Base-by-base conservation (phyloP, 805 yeast genomes). In the Schwanniomyces polymorphus region DNA sequence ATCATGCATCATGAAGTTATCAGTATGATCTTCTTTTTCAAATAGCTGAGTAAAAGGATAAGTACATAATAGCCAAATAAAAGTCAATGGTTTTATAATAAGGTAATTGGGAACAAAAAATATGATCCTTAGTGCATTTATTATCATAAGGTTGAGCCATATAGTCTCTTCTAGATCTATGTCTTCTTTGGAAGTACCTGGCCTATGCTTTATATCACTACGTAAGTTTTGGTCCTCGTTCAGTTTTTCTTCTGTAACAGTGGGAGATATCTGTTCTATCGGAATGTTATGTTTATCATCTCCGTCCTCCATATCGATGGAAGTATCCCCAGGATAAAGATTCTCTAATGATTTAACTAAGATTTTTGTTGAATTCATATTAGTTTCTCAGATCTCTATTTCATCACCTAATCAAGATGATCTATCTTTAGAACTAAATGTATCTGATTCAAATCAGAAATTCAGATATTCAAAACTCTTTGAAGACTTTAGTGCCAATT, bases 1-100 rank as follows among this genome's bases (percentile, higher is more conserved):
- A n/a, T 27, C 26, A 29, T 25, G 31, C 27, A 45, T 18, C 26
- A 23, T 4, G 11, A 25, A 37, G 9, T 46, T 28, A 14, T 21
- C 42, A 16, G 16, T 38, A n/a, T 14, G 27, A 26, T 17, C 39
- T 25, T 38, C 34, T 16, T 26, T 25, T 29, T 34, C 43, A 26
- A 81, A 57, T 14, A 79, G 56, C 46, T 74, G 63, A 14, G 67
- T 68, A 50, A 84, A 64, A 0, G 91, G 91, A 56, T 76, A 80
- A 1, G 84, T 74, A 5, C 80, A 47, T n/a, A 84, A 50, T 43
- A 67, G 72, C 79, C 87, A 75, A 1, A 76, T 38, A 41, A 76
- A 68, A 4, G 66, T 49, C 12, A 81, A 47, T 2, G 91, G 91
- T 46, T 74, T 75, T n/a, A 79, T 51, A 4, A 85, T 51, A 6